Base-by-base conservation (phyloP, 129 eudicot genomes). In the Apium graveolens region DNA sequence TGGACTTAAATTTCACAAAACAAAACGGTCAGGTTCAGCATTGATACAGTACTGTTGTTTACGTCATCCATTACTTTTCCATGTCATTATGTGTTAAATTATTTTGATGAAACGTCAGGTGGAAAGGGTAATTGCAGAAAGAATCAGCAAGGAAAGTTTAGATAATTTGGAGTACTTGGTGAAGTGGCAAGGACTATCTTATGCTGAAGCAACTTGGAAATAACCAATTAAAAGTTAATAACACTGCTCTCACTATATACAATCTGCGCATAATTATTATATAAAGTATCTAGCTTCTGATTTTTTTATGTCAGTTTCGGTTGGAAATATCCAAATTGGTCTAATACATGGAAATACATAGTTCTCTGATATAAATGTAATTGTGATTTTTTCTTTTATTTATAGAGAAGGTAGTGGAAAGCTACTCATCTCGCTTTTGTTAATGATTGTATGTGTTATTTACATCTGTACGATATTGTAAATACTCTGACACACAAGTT, bases 201-300 rank as follows among this genome's bases (percentile, higher is more conserved):
- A 96, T 71, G 99, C 99, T 74, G 99, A 96, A 87, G 99, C 97
- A 85, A 96, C 99, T 73, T 96, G 99, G 99, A 92, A 90, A 21
- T 57, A 45, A 32, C 53, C 42, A 8, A 5, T 24, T 21, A 21
- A 71, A 44, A 24, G 2, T 75, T 5, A 34, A 35, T 13, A 3
- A 27, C 43, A 37, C 45, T 18, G 13, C 31, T 38, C 29, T 29
- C 4, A 44, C 41, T 4, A 5, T 42, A 2, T 31, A 51, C 17
- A 21, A 9, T 26, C 32, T 53, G 39, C 26, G 34, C 29, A 34
- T 44, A 11, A 10, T 51, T 34, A 20, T 7, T 63, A 11, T 63
- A 6, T 35, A 20, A 57, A 20, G 26, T 48, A 9, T 45, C 3
- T 11, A 57, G 48, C 27, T 45, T 70, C 27, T 53, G 48, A 44